Evolutionary conservation across 2,329 filamentous ascomycete species (phyloP), one percentile per base, ranked within the genome.

Genomic region (Fusarium praegraminearum): DNA sequence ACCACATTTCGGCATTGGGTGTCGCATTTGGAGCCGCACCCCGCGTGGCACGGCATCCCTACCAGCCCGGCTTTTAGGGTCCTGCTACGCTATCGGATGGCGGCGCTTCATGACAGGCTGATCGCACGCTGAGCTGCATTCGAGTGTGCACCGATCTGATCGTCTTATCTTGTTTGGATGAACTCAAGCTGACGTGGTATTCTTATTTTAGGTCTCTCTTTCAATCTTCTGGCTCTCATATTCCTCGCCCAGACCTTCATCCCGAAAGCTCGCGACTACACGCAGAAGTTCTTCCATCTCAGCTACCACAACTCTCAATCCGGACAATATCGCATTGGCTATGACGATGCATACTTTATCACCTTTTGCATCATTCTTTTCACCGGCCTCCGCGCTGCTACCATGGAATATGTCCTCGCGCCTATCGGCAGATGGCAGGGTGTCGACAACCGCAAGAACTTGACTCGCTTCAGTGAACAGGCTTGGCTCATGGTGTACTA

Each of bases 401-500:
- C 88, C 59, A 97, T 98, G 89, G 94, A 98, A 78, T 96, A 97
- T 82, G 75, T 97, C 15, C 85, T 98, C 53, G 89, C 89, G 22
- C 96, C 95, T 9, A 81, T 97, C 58, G 94, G 92, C 44, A 89
- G 88, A 69, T 82, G 84, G 49, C 86, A 87, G 68, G 95, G 95
- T 36, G 87, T 98, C 73, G 86, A 86, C 73, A 92, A 91, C 76
- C 85, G 84, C 77, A 98, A 97, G 82, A 89, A 89, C 47, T 83
- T 91, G 63, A 88, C 93, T 50, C 88, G 96, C 62, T 97, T 98
- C 81, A 93, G 93, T 67, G 96, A 99, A 82, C 96, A 99, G 82
- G 93, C 91, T 47, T 98, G 95, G 93, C 85, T 97, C 77, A 82
- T 97, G 59, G 80, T 96, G 45, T 98, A 98, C 82, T 95, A 95